Evolutionary conservation across 1,284 basidiomycete species (phyloP), one percentile per base, ranked within the genome.

Genomic region (Farysia itapuensis): DNA sequence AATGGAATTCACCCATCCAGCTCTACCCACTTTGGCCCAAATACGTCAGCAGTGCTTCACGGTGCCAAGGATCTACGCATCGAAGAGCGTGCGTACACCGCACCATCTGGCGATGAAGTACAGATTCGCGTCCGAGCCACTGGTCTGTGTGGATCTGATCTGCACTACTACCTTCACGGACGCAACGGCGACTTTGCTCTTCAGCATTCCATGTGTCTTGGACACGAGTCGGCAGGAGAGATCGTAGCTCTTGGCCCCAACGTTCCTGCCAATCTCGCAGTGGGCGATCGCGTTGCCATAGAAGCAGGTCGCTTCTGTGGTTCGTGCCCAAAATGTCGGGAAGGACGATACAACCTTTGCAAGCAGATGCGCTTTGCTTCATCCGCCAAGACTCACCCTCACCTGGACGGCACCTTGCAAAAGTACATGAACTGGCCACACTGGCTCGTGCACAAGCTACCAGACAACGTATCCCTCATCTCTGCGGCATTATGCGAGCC

Each of bases 281-380:
- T 87, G 19, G 92, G 93, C 35, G 88, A 92, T 78, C 84, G 89
- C 37, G 91, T 97, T 39, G 93, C 92, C 14, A 88, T 96, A 74
- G 93, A 97, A 78, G 88, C 90, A 11, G 93, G 93, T 30, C 84
- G 92, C 71, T 86, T 86, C 81, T 96, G 92, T 80, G 84, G 84
- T 49, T 81, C 81, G 34, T 82, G 81, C 68, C 66, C 73, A 20
- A 67, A 70, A 34, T 79, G 78, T 57, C 78, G 79, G 50, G 81
- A 81, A 36, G 89, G 89, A n/a, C 83, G 89, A 29, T 97, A 96
- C 81, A 96, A 97, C 80, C 84, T 97, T 49, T 97, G 93, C 82
- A 85, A 85, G 4, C 63, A 72, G 35, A 69, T 97, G 85, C 84
- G 89, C 53, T 97, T 96, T 79, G 88, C 87, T 70, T 86, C 84